Evolutionary conservation across 345 rosid species (phyloP), one percentile per base, ranked within the genome.

Genomic region (Brassica nigra): DNA sequence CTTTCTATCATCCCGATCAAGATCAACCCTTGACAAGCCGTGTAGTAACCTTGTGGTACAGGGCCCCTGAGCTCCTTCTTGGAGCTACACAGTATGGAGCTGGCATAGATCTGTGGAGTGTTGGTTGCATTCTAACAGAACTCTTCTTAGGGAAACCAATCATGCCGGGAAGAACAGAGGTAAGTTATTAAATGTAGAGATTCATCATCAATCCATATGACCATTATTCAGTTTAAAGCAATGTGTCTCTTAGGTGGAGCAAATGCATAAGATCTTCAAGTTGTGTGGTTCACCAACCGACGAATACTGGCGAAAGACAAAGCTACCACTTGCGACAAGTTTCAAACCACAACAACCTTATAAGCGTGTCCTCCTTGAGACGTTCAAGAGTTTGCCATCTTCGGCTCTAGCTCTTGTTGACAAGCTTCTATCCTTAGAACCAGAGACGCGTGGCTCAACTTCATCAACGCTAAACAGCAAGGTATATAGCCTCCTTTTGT

Each of bases 101-200:
- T 0, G 98, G 92, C 42, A 85, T 95, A 70, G 99, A 95, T 78
- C 86, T 95, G 8, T 95, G 99, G 99, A 93, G 99, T 85, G 97
- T 97, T 47, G 98, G 99, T 77, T 95, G 97, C 68, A 93, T 95
- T 79, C 84, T 95, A 59, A 97, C 97, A 28, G 99, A 95, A 87
- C 78, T 95, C 54, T 83, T 93, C 76, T 86, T 93, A 54, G 97
- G 97, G 79, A 93, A 87, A 88, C 98, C 99, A 78, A 89, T 91
- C 75, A 91, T 95, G 95, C 98, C 98, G 5, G 98, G 98, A 61
- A 93, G 92, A 79, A 95, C 97, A 6, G 97, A 95, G 98, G 99
- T 39, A 23, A 23, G 27, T 23, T 23, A 39, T 34, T 5, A 34
- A 5, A 34, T 34, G 6, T 34, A 86, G 90, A 85, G 49, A 5